phyloP scores from a whole-genome alignment of 2,329 filamentous ascomycete species.

The Fusarium nematophilum region DNA sequence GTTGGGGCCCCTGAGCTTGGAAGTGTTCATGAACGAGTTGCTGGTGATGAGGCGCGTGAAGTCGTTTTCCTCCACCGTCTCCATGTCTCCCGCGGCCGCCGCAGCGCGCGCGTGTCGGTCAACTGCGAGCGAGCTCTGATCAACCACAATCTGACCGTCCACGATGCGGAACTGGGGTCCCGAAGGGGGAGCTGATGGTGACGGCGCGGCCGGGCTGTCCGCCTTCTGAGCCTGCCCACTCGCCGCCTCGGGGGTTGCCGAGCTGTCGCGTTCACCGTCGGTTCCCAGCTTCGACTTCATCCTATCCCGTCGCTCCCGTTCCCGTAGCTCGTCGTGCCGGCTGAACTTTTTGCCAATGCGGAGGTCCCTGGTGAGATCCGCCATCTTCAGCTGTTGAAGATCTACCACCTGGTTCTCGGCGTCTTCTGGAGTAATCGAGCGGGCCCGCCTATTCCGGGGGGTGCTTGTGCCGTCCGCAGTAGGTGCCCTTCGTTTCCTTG shows the following conservation, averaged over 20 bases:
- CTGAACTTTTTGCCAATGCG: constrained; percentile 80
- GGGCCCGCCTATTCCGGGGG: constrained; percentile 50
- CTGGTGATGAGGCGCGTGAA: constrained; percentile 78
- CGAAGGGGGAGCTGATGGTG: constrained; percentile 45
- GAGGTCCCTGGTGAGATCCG: constrained; percentile 76
- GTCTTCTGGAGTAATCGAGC: constrained; percentile 70
- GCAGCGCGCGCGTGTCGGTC: constrained; percentile 74
- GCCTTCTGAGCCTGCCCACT: constrained; percentile 30
- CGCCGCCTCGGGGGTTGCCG: constrained; percentile 36
- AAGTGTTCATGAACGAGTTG: constrained; percentile 70
- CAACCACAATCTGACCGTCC: constrained; percentile 78
- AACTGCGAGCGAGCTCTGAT: constrained; percentile 74
- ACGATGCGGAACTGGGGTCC: constrained; percentile 72
- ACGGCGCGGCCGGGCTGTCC: constrained; percentile 40
- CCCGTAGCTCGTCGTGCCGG: constrained; percentile 77
- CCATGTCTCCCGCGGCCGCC: constrained; percentile 61
- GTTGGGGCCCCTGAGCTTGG: constrained; percentile 72
- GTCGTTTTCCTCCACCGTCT: constrained; percentile 81
- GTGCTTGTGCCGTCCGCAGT: constrained; percentile 40
- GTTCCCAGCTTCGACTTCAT: constrained; percentile 46
- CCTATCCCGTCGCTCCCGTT: constrained; percentile 67
- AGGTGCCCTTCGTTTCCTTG: constrained; percentile 45
- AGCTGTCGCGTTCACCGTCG: constrained; percentile 39
- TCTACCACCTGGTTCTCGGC: constrained; percentile 73
- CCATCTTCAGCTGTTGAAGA: constrained; percentile 75